These are phyloP conservation scores for Onygenales sp. DNA, from an alignment of 2,329 filamentous ascomycete genomes.

Conservation along the genomic window DNA sequence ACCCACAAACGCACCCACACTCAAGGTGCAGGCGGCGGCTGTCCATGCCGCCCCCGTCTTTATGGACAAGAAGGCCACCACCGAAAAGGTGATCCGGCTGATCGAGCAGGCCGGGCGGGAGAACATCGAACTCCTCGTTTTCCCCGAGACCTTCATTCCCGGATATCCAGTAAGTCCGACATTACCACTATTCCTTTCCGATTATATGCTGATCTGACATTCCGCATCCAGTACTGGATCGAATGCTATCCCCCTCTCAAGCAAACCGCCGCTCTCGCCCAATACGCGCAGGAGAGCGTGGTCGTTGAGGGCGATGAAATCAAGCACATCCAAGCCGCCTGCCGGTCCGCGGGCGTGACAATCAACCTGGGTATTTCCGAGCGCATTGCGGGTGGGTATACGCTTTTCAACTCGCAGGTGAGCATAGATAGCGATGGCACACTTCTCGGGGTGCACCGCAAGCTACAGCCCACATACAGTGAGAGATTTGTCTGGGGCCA, in stretches of 20 bases:
- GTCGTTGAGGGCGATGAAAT: slow-evolving; percentile 24
- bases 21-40: slow-evolving; percentile 26
- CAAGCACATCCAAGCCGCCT: slow-evolving; percentile 22
- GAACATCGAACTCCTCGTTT: slow-evolving; percentile 24
- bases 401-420: slow-evolving; percentile 28
- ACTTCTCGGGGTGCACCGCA: slow-evolving; percentile 28
- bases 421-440: slow-evolving; percentile 23
- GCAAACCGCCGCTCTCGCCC: slow-evolving; percentile 22
- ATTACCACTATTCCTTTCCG: background rate
- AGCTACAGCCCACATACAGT: slow-evolving; percentile 26
- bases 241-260: slow-evolving; percentile 28
- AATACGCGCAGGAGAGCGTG: slow-evolving; percentile 26
- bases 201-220: background rate
- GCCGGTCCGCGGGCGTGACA: slow-evolving; percentile 21
- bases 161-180: slow-evolving; percentile 21
- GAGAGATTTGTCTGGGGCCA: slow-evolving; percentile 28
- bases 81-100: slow-evolving; percentile 22
- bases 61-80: slow-evolving; percentile 28
- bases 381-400: slow-evolving; percentile 23
- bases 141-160: slow-evolving; percentile 28
- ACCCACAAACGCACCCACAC: background rate
- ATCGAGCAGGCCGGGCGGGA: slow-evolving; percentile 24
- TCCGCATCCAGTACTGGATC: slow-evolving; percentile 18
- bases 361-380: slow-evolving; percentile 27
- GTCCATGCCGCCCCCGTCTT: slow-evolving; percentile 28